Percentiles rank a stretch among this genome's conserved stretches.
Evolutionary conservation across 306 rosid genomes (phyloP).

Genomic region (Citrullus colocynthis): DNA sequence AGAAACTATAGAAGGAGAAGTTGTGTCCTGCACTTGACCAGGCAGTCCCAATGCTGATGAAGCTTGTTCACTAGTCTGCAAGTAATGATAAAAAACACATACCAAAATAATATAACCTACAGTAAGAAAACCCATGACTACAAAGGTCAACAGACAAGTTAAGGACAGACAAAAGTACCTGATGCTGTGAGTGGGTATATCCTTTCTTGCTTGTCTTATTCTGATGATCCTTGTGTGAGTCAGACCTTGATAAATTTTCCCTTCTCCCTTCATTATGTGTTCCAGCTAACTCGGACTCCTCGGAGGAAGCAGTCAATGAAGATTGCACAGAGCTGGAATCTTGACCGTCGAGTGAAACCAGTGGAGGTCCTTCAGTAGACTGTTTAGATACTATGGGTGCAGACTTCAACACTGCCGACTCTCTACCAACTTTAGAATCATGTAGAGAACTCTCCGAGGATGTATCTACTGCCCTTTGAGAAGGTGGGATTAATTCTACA

Average conservation of each 20-base stretch:
- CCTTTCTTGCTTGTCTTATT: constrained; percentile 46
- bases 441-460: constrained; percentile 16
- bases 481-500: constrained; percentile 23
- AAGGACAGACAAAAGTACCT: constrained; percentile 34
- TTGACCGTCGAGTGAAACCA: constrained; percentile 24
- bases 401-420: constrained; percentile 18
- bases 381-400: constrained; percentile 17
- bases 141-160: constrained; percentile 3
- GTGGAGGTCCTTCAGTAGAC: constrained; percentile 18
- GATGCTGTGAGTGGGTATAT: constrained; percentile 29
- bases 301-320: constrained; percentile 18
- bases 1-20: constrained; percentile 13
- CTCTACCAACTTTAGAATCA: constrained; percentile 25
- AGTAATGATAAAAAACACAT: constrained; percentile 4
- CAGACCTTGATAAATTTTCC: constrained; percentile 45
- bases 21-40: constrained; percentile 17
- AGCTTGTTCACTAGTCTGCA: constrained; percentile 43
- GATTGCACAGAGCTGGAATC: constrained; percentile 13
- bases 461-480: constrained; percentile 22
- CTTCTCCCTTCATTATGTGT: constrained; percentile 31
- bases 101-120: background rate
- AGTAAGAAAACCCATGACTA: background rate
- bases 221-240: constrained; percentile 52
- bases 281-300: constrained; percentile 26
- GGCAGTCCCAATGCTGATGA: constrained; percentile 18